Evolutionary conservation across 2,329 filamentous ascomycete species (phyloP), one percentile per base, ranked within the genome.

Genomic region (Xylariaceae sp.): DNA sequence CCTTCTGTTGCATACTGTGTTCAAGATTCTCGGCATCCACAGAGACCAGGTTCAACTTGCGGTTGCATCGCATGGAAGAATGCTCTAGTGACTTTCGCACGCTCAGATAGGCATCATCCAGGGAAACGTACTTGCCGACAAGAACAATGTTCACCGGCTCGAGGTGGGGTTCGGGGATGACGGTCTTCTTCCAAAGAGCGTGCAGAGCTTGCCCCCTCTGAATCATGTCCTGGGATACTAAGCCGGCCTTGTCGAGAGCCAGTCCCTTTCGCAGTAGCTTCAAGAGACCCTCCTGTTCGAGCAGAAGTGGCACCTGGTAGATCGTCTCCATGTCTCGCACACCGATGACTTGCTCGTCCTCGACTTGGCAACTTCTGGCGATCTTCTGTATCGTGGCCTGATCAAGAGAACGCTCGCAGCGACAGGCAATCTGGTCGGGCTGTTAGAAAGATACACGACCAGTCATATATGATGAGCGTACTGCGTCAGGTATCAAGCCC

Each of bases 291-390:
- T 97, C 88, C 52, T 89, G 76, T 54, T 91, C 79, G 12, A 97
- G 82, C 18, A 97, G 84, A n/a, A 96, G 74, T 1, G 93, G 93
- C 3, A 97, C 91, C 51, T 95, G 90, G 67, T 98, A 98, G 39
- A 87, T 94, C 11, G 89, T 89, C 16, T 83, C 74, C 66, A 97
- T 88, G 63, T 97, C 85, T 53, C 85, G 84, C 9, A 98, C 90
- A n/a, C 81, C 86, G 48, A 97, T 73, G 33, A 97, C 89, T 61
- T 96, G 89, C 51, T 89, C 78, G 9, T 78, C 69, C 40, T 94
- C 87, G 36, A 96, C 85, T 60, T 95, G 88, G 64, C 91, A 97
- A 67, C 84, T 88, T 57, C 81, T 79, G 47, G 91, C 89, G 49
- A 98, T 89, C 71, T 98, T 97, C 49, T 85, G 76, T 37, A 91